phyloP scores from a whole-genome alignment of 2,329 filamentous ascomycete species.

The Cordyceps cateniannulata region DNA sequence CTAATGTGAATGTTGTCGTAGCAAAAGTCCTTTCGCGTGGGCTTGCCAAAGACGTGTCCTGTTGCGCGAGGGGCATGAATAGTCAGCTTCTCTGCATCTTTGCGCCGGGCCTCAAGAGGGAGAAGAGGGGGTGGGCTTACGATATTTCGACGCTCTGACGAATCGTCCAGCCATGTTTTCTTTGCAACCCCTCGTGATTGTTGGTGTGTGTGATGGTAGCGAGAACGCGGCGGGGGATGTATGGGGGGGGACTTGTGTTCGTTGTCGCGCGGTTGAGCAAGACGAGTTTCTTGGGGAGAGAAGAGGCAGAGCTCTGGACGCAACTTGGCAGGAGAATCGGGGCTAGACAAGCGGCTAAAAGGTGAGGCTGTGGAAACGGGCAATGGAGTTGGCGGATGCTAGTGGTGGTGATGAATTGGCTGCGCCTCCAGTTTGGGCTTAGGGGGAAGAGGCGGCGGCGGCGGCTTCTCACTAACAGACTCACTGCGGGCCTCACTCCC shows the following conservation, averaged over 20 bases:
- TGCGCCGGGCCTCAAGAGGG: background rate
- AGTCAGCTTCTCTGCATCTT: conserved; percentile 18
- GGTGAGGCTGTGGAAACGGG: conserved; percentile 18
- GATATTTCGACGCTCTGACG: conserved; percentile 63
- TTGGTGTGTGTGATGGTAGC: background rate
- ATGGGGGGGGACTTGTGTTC: background rate
- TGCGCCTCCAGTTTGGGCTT: background rate
- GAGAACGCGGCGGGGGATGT: background rate
- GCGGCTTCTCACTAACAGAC: background rate
- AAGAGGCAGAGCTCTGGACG: background rate
- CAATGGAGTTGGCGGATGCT: conserved; percentile 10
- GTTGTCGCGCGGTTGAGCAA: background rate
- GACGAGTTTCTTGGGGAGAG: background rate
- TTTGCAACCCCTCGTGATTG: conserved; percentile 9
- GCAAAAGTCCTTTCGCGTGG: conserved; percentile 93
- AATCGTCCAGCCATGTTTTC: conserved; percentile 55
- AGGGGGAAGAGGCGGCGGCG: background rate
- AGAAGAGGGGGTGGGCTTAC: conserved; percentile 37
- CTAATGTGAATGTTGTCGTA: conserved; percentile 98
- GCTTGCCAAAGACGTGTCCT: conserved; percentile 98
- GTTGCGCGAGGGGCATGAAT: background rate
- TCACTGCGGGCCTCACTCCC: background rate
- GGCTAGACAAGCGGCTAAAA: conserved; percentile 10
- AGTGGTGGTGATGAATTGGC: conserved; percentile 12
- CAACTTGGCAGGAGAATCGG: background rate